Conservation (phyloP, 352 stramenopile species). For the Stephanocyclus meneghinianus region DNA sequence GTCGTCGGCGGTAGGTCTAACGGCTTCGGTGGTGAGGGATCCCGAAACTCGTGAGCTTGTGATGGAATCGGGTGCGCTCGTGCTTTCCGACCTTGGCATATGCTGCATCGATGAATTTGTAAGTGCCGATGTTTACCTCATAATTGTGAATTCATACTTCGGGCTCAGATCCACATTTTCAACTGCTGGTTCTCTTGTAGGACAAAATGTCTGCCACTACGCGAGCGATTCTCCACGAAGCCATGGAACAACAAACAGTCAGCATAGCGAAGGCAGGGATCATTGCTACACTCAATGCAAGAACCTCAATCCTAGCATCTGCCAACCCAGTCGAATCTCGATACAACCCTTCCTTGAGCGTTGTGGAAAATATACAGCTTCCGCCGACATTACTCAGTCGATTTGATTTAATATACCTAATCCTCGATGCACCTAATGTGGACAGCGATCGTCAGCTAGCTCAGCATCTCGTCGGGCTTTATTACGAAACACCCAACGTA, state of each 20-base stretch:
- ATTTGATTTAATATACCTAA: conserved; percentile 99
- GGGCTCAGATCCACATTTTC: neutral
- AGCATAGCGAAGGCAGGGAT: conserved; percentile 98
- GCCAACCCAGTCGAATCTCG: conserved; percentile 97
- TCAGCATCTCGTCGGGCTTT: conserved; percentile 95
- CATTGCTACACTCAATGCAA: conserved; percentile 96
- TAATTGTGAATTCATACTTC: neutral
- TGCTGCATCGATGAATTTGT: conserved; percentile 99
- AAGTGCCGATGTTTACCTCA: conserved; percentile 7
- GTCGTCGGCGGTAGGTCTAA: conserved; percentile 96
- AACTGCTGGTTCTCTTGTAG: conserved; percentile 2
- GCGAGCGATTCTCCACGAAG: conserved; percentile 96
- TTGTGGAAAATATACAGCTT: conserved; percentile 99
- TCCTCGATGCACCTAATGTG: conserved; percentile 94
- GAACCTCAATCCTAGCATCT: conserved; percentile 97
- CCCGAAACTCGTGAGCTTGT: conserved; percentile 97
- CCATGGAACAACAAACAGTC: conserved; percentile 99
- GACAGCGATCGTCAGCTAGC: conserved; percentile 93
- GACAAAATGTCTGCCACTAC: conserved; percentile 99
- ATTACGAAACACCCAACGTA: conserved; percentile 88
- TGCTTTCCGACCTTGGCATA: conserved; percentile 96
- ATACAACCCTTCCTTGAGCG: conserved; percentile 97
- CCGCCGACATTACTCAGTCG: conserved; percentile 95
- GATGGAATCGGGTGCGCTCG: conserved; percentile 94
- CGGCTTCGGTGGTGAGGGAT: conserved; percentile 91